Conservation (phyloP, 2,329 filamentous ascomycete genomes). For the Aspergillus eucalypticola region DNA sequence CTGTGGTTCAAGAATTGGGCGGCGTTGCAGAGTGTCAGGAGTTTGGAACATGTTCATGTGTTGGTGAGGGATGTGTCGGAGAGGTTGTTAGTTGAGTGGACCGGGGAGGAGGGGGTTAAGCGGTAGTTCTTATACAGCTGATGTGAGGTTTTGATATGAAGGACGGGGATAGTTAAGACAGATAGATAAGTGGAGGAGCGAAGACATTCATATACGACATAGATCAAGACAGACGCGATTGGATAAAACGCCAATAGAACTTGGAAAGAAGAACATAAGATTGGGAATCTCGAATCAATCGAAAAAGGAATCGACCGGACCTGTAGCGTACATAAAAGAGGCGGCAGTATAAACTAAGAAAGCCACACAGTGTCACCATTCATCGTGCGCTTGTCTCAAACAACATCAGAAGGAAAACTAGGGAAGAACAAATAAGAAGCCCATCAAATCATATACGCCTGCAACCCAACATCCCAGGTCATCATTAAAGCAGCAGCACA, state of each 20-base stretch:
- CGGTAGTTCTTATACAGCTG: slow-evolving; percentile 29
- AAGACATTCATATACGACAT: too few relatives aligned
- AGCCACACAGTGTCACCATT: not conserved
- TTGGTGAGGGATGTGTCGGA: slow-evolving; percentile 52
- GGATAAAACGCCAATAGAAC: not conserved
- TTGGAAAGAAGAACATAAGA: slow-evolving; percentile 12
- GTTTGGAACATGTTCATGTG: slow-evolving; percentile 60
- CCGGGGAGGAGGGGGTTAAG: slow-evolving; percentile 31
- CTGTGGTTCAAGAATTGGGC: slow-evolving; percentile 68
- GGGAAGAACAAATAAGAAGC: slow-evolving; percentile 10
- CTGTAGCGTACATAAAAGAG: slow-evolving; percentile 7
- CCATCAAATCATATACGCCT: slow-evolving; percentile 14
- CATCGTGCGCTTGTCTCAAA: not conserved
- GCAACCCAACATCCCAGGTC: slow-evolving; percentile 7
- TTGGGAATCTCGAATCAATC: slow-evolving; percentile 22
- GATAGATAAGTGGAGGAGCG: too few relatives aligned
- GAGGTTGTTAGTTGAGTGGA: slow-evolving; percentile 47
- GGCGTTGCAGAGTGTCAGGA: slow-evolving; percentile 60
- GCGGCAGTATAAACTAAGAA: not conserved
- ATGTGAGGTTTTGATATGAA: not conserved
- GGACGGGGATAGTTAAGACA: too few relatives aligned
- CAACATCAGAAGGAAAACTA: slow-evolving; percentile 1
- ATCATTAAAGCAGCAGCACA: slow-evolving; percentile 14
- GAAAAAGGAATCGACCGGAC: slow-evolving; percentile 1
- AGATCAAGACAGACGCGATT: too few relatives aligned